phyloP scores from a whole-genome alignment of 768 basidiomycete species.

The Mycena kentingensis region DNA sequence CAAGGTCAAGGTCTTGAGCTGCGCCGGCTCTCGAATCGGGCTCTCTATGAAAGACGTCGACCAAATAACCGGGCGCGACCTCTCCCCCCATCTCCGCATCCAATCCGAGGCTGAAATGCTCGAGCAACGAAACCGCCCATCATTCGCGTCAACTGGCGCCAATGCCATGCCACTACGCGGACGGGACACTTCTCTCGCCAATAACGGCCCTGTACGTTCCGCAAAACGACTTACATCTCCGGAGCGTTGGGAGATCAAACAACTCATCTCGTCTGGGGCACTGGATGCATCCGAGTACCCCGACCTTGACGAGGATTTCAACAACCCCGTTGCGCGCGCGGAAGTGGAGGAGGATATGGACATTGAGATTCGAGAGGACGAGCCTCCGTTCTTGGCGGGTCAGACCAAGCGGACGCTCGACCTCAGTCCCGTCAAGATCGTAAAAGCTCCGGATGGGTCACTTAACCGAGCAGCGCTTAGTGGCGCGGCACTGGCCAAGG shows the following conservation, averaged over 20 bases:
- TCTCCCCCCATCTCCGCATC: conserved; percentile 93
- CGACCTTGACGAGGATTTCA: conserved; percentile 85
- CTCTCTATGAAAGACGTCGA: conserved; percentile 99
- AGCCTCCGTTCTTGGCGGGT: conserved; percentile 92
- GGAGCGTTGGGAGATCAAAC: conserved; percentile 99
- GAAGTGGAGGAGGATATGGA: conserved; percentile 97
- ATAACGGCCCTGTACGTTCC: conserved; percentile 62
- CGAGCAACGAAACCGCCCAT: conserved; percentile 67
- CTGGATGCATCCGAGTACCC: conserved; percentile 93
- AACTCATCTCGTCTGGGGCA: conserved; percentile 93
- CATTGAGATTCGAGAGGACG: conserved; percentile 95
- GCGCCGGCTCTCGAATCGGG: conserved; percentile 77
- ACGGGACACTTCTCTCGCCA: conserved; percentile 36
- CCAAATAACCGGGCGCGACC: conserved; percentile 83
- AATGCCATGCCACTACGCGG: conserved; percentile 79
- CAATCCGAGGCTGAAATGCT: conserved; percentile 93
- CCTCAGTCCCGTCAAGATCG: conserved; percentile 95
- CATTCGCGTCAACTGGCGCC: conserved; percentile 73
- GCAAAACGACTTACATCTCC: conserved; percentile 93
- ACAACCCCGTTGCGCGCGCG: conserved; percentile 70
- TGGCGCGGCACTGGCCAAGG: conserved; percentile 91
- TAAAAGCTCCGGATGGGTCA: conserved; percentile 98
- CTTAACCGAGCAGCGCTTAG: conserved; percentile 93
- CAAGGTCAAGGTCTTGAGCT: conserved; percentile 96
- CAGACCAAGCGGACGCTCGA: conserved; percentile 96